Evolutionary conservation across 805 yeast species (phyloP).

Genomic region (Metschnikowia koreensis): DNA sequence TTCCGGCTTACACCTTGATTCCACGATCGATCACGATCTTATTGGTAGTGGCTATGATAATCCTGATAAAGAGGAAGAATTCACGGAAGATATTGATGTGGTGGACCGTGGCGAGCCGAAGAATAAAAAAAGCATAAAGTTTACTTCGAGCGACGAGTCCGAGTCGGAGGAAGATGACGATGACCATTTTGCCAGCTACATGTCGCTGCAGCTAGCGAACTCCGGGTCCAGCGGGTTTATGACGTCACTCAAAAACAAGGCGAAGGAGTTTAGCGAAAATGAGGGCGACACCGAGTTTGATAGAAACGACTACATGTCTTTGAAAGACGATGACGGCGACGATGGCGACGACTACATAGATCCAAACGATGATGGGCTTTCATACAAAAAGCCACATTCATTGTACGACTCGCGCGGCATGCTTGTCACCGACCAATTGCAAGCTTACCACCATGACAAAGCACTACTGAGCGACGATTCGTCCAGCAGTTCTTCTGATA

Average conservation of each 20-base stretch:
- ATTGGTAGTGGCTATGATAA: slow-evolving; percentile 27
- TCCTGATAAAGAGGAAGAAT: slow-evolving; percentile 24
- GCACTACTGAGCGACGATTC: slow-evolving; percentile 27
- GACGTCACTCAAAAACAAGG: slow-evolving; percentile 45
- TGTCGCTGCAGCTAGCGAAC: slow-evolving; percentile 70
- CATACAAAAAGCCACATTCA: slow-evolving; percentile 64
- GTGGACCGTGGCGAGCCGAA: slow-evolving; percentile 11
- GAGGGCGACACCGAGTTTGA: slow-evolving; percentile 9
- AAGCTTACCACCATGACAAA: slow-evolving; percentile 8
- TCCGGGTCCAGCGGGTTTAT: slow-evolving; percentile 40
- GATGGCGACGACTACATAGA: slow-evolving; percentile 72
- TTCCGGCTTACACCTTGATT: slow-evolving; percentile 31
- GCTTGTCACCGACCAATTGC: slow-evolving; percentile 16
- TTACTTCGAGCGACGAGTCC: slow-evolving; percentile 24
- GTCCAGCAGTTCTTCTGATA: slow-evolving; percentile 30
- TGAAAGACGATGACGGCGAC: slow-evolving; percentile 34
- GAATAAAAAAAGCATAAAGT: slow-evolving; percentile 10
- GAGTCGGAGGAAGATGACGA: slow-evolving; percentile 43
- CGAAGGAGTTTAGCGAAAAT: slow-evolving; percentile 19
- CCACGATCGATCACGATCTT: slow-evolving; percentile 29
- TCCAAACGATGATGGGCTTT: slow-evolving; percentile 79
- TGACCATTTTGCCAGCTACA: slow-evolving; percentile 66
- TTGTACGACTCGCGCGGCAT: slow-evolving; percentile 47
- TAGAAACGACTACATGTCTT: slow-evolving; percentile 9
- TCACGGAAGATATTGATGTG: slow-evolving; percentile 17